Conservation (phyloP, 306 rosid genomes). For the Chamaecrista fasciculata region DNA sequence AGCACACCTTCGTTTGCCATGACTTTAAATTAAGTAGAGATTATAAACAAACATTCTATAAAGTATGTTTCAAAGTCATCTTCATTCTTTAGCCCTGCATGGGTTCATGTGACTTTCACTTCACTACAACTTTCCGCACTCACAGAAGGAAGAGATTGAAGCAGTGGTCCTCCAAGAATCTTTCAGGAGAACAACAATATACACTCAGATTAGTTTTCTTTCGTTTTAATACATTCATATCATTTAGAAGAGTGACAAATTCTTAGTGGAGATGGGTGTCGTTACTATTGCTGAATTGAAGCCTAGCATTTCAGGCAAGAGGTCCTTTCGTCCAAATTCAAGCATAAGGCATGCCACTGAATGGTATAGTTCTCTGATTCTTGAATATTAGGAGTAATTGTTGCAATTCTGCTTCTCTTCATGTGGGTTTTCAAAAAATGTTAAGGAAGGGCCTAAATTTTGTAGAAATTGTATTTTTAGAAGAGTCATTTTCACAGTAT, state of each 20-base stretch:
- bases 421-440: not conserved
- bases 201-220: not conserved
- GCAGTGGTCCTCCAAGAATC: conserved; percentile 39
- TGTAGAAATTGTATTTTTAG: not conserved
- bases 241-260: conserved; percentile 29
- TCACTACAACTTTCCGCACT: conserved; percentile 38
- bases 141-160: conserved; percentile 24
- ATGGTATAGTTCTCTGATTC: conserved; percentile 47
- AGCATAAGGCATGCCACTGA: conserved; percentile 76
- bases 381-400: not conserved
- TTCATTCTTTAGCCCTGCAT: conserved; percentile 48
- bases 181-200: conserved; percentile 25
- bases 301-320: conserved; percentile 93
- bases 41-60: conserved; percentile 52
- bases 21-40: conserved; percentile 54
- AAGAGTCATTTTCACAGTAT: conserved; percentile 2
- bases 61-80: conserved; percentile 49
- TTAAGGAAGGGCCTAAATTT: not conserved
- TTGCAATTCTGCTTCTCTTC: not conserved
- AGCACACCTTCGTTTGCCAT: conserved; percentile 48
- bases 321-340: conserved; percentile 72
- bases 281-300: conserved; percentile 86
- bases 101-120: conserved; percentile 59
- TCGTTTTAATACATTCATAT: conserved; percentile 16
- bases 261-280: conserved; percentile 66